Conservation (phyloP, 257 asterid species). For the Striga asiatica region DNA sequence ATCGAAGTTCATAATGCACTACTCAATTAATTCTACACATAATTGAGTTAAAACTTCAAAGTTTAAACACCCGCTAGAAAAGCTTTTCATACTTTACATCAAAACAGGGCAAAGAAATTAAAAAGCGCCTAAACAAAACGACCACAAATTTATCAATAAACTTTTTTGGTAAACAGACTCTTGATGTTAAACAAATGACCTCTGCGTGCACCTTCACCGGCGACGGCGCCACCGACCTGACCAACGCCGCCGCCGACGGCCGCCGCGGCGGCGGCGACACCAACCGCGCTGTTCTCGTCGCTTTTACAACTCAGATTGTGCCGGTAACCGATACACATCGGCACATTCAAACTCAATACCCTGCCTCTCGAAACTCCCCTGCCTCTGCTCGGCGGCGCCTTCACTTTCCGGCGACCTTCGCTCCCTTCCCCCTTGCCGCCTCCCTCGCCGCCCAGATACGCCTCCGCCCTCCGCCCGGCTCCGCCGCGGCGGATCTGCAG, state of each 20-base stretch:
- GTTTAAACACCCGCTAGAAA: no score
- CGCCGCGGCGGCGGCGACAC: slow-evolving; percentile 8
- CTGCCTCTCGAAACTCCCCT: slow-evolving; percentile 23
- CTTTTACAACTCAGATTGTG: slow-evolving; percentile 42
- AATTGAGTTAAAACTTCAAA: no score
- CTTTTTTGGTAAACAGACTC: slow-evolving; percentile 53
- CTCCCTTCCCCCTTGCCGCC: slow-evolving; percentile 16
- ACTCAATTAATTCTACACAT: no score
- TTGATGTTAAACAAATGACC: slow-evolving; percentile 43
- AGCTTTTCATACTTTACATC: background rate
- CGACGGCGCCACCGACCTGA: slow-evolving; percentile 15
- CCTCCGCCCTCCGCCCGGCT: slow-evolving; percentile 15
- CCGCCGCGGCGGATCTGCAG: slow-evolving; percentile 58
- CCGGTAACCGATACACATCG: slow-evolving; percentile 64
- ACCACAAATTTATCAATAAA: slow-evolving; percentile 21
- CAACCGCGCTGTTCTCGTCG: slow-evolving; percentile 22
- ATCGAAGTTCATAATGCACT: no score
- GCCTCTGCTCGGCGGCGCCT: slow-evolving; percentile 13
- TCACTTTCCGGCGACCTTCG: slow-evolving; percentile 28
- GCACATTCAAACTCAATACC: slow-evolving; percentile 46
- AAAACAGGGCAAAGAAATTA: no score
- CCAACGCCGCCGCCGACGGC: slow-evolving; percentile 3
- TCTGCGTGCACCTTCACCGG: slow-evolving; percentile 46
- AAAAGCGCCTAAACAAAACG: background rate
- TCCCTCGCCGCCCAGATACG: slow-evolving; percentile 18